Conservation (phyloP, 495 filamentous ascomycete species). For the Chaetomium fimeti region DNA sequence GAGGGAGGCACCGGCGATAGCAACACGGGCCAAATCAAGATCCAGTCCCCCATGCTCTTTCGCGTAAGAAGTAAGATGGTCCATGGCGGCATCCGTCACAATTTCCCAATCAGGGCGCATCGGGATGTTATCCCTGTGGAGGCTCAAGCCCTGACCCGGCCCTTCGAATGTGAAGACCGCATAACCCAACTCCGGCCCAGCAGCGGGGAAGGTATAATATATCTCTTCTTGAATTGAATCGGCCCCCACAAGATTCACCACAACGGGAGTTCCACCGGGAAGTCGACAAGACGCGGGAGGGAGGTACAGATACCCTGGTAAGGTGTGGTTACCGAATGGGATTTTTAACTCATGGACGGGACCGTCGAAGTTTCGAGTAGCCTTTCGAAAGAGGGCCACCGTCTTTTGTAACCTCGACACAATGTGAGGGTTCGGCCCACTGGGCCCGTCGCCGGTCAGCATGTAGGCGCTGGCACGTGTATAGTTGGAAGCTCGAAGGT, state of each 20-base stretch:
- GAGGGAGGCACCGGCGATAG: conserved; percentile 42
- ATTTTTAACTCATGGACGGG: conserved; percentile 35
- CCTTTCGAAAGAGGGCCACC: conserved; percentile 30
- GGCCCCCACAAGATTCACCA: conserved; percentile 41
- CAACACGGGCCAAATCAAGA: conserved; percentile 46
- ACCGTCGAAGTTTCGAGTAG: conserved; percentile 25
- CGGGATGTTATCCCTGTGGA: conserved; percentile 31
- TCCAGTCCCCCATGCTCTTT: conserved; percentile 32
- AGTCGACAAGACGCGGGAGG: conserved; percentile 28
- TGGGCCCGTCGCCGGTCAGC: conserved; percentile 22
- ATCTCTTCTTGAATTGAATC: conserved; percentile 53
- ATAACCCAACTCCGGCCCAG: conserved; percentile 43
- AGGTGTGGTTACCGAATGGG: conserved; percentile 37
- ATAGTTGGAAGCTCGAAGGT: conserved; percentile 47
- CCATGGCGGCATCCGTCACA: conserved; percentile 36
- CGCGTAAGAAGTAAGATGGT: conserved; percentile 26
- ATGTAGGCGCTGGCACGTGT: conserved; percentile 41
- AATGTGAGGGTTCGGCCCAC: conserved; percentile 14
- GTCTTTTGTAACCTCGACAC: conserved; percentile 18
- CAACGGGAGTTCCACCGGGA: conserved; percentile 37
- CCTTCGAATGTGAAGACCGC: conserved; percentile 51
- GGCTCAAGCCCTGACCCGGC: conserved; percentile 50
- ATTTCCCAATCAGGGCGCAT: conserved; percentile 43
- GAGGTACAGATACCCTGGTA: conserved; percentile 48
- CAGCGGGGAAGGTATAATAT: conserved; percentile 34